Conservation (phyloP, 2,329 filamentous ascomycete genomes). For the Talaromyces sp. region DNA sequence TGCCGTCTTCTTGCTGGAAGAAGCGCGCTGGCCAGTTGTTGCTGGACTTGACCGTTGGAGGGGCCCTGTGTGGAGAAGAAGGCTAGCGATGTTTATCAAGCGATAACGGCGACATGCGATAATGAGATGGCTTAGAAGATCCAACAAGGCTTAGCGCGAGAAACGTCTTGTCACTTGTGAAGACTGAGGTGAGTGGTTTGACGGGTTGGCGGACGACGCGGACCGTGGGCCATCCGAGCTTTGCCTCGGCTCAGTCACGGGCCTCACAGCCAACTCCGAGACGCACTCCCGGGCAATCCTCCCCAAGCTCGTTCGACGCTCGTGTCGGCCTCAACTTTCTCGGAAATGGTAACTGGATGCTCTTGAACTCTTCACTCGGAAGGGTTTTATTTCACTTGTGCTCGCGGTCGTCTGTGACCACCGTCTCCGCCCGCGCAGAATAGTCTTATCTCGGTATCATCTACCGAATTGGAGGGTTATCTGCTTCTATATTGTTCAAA, state of each 20-base stretch:
- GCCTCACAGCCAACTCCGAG: background rate
- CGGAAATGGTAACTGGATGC: background rate
- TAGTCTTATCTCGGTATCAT: background rate
- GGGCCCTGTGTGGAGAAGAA: background rate
- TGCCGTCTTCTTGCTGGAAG: background rate
- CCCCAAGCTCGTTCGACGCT: background rate
- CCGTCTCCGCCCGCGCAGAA: background rate
- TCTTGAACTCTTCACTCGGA: background rate
- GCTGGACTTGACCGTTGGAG: background rate
- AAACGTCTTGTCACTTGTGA: background rate
- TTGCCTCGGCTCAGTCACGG: slow-evolving; percentile 2
- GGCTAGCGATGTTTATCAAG: background rate
- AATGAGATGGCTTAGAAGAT: background rate
- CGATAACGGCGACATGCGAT: background rate
- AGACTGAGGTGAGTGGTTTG: background rate
- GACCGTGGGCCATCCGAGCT: background rate
- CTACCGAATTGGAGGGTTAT: background rate
- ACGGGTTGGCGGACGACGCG: background rate
- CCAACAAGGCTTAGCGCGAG: background rate
- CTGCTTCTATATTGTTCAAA: background rate
- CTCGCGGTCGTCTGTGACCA: background rate
- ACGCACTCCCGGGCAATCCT: background rate
- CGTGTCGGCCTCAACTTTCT: background rate
- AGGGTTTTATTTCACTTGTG: background rate
- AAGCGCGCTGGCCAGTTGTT: background rate